These are phyloP conservation scores for Debaryomyces coudertii DNA, from an alignment of 1,139 yeast genomes.

Conservation along the genomic window DNA sequence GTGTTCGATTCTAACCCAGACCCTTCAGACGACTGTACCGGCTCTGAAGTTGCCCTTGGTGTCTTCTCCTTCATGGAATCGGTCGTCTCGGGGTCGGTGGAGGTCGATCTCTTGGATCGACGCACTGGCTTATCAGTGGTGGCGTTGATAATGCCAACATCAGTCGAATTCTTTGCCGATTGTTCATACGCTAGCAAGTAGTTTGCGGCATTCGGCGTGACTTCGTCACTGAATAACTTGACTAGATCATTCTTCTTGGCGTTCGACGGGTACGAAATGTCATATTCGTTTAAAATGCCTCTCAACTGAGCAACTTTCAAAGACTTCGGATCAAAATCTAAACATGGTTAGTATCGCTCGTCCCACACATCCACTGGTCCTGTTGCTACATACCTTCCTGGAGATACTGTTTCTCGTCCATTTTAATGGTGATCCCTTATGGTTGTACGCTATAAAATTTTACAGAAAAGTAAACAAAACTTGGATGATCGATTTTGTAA, in stretches of 20 bases:
- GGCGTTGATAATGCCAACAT: slow-evolving; percentile 24
- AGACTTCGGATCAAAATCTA: slow-evolving; percentile 64
- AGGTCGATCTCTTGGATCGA: slow-evolving; percentile 1
- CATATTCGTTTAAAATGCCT: slow-evolving; percentile 58
- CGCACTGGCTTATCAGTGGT: slow-evolving; percentile 4
- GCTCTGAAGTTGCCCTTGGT: background rate
- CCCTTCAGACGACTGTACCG: background rate
- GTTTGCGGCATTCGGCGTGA: slow-evolving; percentile 42
- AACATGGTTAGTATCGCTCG: slow-evolving; percentile 8
- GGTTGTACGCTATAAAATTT: background rate
- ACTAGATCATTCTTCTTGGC: slow-evolving; percentile 67
- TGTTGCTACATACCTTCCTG: slow-evolving; percentile 25
- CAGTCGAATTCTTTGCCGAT: slow-evolving; percentile 23
- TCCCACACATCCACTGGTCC: background rate
- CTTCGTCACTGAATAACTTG: slow-evolving; percentile 51
- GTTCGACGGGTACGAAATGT: slow-evolving; percentile 57
- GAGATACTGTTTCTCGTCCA: slow-evolving; percentile 28
- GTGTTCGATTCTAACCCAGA: background rate
- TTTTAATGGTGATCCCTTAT: slow-evolving; percentile 11
- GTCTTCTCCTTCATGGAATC: background rate
- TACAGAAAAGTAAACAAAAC: slow-evolving; percentile 4
- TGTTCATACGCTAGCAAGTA: slow-evolving; percentile 27
- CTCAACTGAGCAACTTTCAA: slow-evolving; percentile 68
- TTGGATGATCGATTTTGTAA: slow-evolving; percentile 2
- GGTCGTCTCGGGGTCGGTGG: background rate